Evolutionary conservation across 1,284 basidiomycete genomes (phyloP).

Genomic region (Anthracocystis panici-leucophaei): DNA sequence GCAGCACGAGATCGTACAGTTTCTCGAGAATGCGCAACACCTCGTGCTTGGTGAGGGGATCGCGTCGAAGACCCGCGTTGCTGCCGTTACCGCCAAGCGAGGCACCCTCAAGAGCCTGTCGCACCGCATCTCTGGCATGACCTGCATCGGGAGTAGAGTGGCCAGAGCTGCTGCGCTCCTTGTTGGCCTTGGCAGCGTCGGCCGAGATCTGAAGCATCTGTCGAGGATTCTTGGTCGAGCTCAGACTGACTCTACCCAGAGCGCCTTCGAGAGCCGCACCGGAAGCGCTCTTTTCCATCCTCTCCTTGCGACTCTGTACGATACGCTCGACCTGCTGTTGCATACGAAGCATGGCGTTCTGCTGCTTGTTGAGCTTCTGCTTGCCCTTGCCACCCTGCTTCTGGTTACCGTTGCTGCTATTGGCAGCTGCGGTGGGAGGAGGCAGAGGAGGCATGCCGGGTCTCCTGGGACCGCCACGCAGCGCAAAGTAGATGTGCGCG

Average conservation of each 20-base stretch:
- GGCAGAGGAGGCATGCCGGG: constrained; percentile 38
- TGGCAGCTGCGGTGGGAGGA: constrained; percentile 7
- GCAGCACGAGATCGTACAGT: constrained; percentile 85
- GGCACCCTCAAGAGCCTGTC: constrained; percentile 61
- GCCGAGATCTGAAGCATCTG: constrained; percentile 89
- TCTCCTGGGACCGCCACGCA: constrained; percentile 75
- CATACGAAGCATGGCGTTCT: constrained; percentile 96
- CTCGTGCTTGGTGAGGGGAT: constrained; percentile 80
- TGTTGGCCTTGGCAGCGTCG: constrained; percentile 38
- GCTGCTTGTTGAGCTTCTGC: constrained; percentile 72
- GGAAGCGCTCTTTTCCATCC: constrained; percentile 64
- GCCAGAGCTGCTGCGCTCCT: constrained; percentile 19
- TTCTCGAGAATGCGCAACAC: constrained; percentile 84
- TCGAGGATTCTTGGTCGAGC: constrained; percentile 91
- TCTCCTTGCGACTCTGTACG: constrained; percentile 87
- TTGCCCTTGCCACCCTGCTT: constrained; percentile 50
- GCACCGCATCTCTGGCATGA: constrained; percentile 58
- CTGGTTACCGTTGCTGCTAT: constrained; percentile 18
- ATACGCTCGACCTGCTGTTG: constrained; percentile 96
- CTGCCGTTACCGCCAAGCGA: constrained; percentile 71
- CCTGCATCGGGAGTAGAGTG: constrained; percentile 36
- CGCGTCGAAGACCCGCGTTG: constrained; percentile 71
- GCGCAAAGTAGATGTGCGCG: constrained; percentile 91
- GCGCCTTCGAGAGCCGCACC: constrained; percentile 83
- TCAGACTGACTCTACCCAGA: constrained; percentile 89